Evolutionary conservation across 305 asterid species (phyloP).

Genomic region (Solanum chacoense): DNA sequence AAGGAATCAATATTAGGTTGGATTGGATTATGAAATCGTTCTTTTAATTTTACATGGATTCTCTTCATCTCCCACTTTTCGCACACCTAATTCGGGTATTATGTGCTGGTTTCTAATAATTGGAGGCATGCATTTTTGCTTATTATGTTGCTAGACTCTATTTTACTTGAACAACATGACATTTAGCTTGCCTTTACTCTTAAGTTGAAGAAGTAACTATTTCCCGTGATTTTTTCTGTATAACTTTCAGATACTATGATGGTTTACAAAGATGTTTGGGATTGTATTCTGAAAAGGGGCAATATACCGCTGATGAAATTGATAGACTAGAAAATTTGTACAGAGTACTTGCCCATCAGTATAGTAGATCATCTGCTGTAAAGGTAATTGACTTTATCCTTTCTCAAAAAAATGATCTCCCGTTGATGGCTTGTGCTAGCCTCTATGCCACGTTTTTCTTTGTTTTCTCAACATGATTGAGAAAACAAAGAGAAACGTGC

Average conservation of each 20-base stretch:
- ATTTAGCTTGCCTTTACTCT: background rate
- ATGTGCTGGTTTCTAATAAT: background rate
- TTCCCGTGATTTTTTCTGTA: background rate
- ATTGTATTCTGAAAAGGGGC: slow-evolving; percentile 49
- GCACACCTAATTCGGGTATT: background rate
- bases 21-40: background rate
- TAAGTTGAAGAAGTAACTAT: background rate
- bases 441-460: background rate
- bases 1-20: background rate
- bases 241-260: slow-evolving; percentile 65
- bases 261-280: slow-evolving; percentile 87
- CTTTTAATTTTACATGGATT: background rate
- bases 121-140: background rate
- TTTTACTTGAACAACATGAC: background rate
- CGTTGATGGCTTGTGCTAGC: background rate
- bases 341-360: slow-evolving; percentile 62
- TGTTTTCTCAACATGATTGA: background rate
- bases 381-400: slow-evolving; percentile 40
- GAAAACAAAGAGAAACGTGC: background rate
- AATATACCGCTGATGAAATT: slow-evolving; percentile 59
- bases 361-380: slow-evolving; percentile 86
- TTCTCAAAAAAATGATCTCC: background rate
- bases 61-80: background rate
- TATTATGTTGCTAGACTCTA: background rate
- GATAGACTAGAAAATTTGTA: slow-evolving; percentile 66